phyloP scores from a whole-genome alignment of 2,329 filamentous ascomycete genomes.

The Aspergillus awamori region DNA sequence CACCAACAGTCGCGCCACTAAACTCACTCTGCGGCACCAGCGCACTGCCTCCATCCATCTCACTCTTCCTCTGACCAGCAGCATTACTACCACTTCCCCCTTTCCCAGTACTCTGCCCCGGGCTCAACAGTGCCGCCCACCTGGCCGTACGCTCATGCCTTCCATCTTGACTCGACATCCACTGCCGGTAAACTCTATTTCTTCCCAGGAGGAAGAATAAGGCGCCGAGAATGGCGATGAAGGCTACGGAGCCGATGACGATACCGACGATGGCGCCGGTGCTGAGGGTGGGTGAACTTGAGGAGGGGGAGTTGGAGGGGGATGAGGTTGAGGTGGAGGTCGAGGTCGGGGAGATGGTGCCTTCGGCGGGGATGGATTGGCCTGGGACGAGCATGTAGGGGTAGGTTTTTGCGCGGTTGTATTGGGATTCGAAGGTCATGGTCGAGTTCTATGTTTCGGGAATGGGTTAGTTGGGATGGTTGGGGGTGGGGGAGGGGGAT shows the following conservation, averaged over 20 bases:
- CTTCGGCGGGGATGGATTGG: constrained; percentile 58
- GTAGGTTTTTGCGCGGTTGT: constrained; percentile 51
- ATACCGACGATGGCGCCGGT: constrained; percentile 64
- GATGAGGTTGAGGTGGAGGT: constrained; percentile 15
- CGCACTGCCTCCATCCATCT: not conserved
- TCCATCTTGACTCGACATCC: constrained; percentile 40
- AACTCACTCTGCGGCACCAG: not conserved
- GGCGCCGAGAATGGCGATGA: constrained; percentile 51
- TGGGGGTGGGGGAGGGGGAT: constrained; percentile 18
- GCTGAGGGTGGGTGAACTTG: constrained; percentile 32
- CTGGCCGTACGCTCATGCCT: constrained; percentile 33
- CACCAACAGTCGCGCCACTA: not conserved
- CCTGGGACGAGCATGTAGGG: constrained; percentile 60
- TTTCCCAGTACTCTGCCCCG: not conserved
- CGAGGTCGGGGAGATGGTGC: constrained; percentile 16
- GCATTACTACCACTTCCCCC: not conserved
- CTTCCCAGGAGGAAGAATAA: constrained; percentile 42
- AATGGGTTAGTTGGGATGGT: not conserved
- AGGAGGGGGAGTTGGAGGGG: constrained; percentile 11
- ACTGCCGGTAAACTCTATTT: constrained; percentile 38
- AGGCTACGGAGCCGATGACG: constrained; percentile 55
- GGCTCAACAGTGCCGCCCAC: constrained; percentile 34
- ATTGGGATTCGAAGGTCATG: constrained; percentile 53
- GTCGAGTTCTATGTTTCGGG: constrained; percentile 45
- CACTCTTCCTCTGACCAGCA: constrained; percentile 20